Evolutionary conservation across 1,139 yeast species (phyloP).

Genomic region (Diutina sp.): DNA sequence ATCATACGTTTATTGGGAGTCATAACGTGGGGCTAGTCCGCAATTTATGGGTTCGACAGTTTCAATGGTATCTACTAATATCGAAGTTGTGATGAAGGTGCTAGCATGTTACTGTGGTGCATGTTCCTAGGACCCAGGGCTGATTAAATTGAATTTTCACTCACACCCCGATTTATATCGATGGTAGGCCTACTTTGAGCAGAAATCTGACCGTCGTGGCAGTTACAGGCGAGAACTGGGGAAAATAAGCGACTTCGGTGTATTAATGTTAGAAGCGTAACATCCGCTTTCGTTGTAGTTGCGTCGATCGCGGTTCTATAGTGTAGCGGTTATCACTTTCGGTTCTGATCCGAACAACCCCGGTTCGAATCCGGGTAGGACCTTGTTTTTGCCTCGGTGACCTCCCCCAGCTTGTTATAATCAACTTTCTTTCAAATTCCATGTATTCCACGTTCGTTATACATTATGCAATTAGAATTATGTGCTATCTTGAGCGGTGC

Average conservation of each 20-base stretch:
- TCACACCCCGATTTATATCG: too few species aligned
- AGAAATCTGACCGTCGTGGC: too few species aligned
- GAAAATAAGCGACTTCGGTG: too few species aligned
- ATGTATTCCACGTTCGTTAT: not conserved
- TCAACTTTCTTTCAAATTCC: not conserved
- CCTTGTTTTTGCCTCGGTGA: slow-evolving; percentile 34
- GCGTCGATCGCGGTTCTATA: slow-evolving; percentile 15
- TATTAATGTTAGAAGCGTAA: too few species aligned
- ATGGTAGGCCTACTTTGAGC: too few species aligned
- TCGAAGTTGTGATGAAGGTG: too few species aligned
- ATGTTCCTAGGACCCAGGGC: too few species aligned
- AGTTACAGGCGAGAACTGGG: too few species aligned
- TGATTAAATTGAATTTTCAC: too few species aligned
- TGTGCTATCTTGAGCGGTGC: not conserved
- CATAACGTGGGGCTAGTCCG: not conserved
- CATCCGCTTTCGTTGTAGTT: not conserved
- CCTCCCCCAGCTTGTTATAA: not conserved
- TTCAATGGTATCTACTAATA: too few species aligned
- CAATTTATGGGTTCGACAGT: too few species aligned
- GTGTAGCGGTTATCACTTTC: slow-evolving; percentile 40
- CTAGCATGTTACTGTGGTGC: too few species aligned
- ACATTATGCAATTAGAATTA: not conserved
- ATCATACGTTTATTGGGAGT: not conserved
- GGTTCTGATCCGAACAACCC: slow-evolving; percentile 70
- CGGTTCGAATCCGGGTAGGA: slow-evolving; percentile 95